phyloP scores from a whole-genome alignment of 192 early-diverging fungal species.

The Thoreauomyces humboldtii region DNA sequence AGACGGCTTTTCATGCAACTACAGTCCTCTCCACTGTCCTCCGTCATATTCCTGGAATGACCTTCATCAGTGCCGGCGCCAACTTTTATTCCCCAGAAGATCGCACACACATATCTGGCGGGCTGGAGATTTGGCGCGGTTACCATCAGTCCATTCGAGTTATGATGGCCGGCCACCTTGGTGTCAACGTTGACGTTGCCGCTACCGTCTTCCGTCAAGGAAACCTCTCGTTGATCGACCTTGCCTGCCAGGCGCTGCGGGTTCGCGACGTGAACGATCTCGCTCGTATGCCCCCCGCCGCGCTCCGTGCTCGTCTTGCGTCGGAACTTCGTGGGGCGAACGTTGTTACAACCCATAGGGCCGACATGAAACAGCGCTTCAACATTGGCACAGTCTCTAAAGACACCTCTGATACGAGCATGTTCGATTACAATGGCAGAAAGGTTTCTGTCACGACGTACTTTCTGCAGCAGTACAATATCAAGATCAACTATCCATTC shows the following conservation, averaged over 20 bases:
- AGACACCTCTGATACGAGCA: conserved; percentile 17
- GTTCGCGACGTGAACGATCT: conserved; percentile 27
- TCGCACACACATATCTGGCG: conserved; percentile 28
- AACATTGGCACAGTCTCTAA: conserved; percentile 17
- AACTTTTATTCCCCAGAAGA: conserved; percentile 35
- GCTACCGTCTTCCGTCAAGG: conserved; percentile 39
- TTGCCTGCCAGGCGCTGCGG: conserved; percentile 51
- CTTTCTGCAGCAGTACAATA: conserved; percentile 64
- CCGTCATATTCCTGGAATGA: conserved; percentile 33
- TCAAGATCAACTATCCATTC: conserved; percentile 61
- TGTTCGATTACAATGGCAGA: conserved; percentile 24
- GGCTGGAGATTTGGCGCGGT: conserved; percentile 43
- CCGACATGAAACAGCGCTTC: conserved; percentile 34
- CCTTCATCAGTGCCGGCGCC: conserved; percentile 29
- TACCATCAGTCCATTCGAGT: conserved; percentile 39
- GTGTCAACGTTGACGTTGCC: conserved; percentile 41
- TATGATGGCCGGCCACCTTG: conserved; percentile 46
- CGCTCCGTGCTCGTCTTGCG: neutral
- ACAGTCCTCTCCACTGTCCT: conserved; percentile 29
- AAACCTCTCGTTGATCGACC: conserved; percentile 49
- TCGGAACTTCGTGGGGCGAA: conserved; percentile 25
- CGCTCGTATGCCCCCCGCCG: neutral
- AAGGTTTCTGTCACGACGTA: conserved; percentile 30
- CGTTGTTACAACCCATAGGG: conserved; percentile 31
- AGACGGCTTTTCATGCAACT: conserved; percentile 18